These are phyloP conservation scores for Microsporum audouinii DNA, from an alignment of 2,329 filamentous ascomycete species.

Conservation along the genomic window DNA sequence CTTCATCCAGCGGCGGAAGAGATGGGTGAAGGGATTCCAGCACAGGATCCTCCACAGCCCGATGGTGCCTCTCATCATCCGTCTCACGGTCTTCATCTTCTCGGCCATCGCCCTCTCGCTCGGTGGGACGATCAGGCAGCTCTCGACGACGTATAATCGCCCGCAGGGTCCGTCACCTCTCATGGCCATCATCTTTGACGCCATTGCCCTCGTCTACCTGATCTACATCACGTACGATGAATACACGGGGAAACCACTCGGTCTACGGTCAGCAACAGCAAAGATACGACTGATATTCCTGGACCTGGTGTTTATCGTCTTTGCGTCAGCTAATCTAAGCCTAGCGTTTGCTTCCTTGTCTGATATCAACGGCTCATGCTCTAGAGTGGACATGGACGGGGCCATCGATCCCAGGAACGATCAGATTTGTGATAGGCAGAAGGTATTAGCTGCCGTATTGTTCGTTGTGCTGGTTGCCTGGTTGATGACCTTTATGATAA, in stretches of 20 bases:
- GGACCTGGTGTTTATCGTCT: constrained; percentile 93
- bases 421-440: constrained; percentile 51
- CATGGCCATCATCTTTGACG: constrained; percentile 82
- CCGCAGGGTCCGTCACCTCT: constrained; percentile 64
- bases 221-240: constrained; percentile 93
- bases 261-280: constrained; percentile 66
- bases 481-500: constrained; percentile 80
- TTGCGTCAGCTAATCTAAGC: constrained; percentile 85
- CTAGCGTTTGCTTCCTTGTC: constrained; percentile 76
- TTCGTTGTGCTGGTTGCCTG: constrained; percentile 77
- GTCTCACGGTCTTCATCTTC: constrained; percentile 69
- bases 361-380: constrained; percentile 50
- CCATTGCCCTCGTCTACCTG: constrained; percentile 78
- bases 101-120: constrained; percentile 72
- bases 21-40: constrained; percentile 51
- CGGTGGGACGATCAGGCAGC: constrained; percentile 59
- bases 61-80: constrained; percentile 73
- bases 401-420: constrained; percentile 25
- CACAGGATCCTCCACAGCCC: constrained; percentile 64
- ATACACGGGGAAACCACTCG: constrained; percentile 86
- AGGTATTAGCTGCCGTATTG: constrained; percentile 65
- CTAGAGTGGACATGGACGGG: constrained; percentile 32
- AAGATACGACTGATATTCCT: constrained; percentile 85
- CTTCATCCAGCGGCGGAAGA: constrained; percentile 41
- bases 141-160: constrained; percentile 39